Base-by-base conservation (phyloP, 805 yeast species). In the Cyberlindnera mississippiensis region DNA sequence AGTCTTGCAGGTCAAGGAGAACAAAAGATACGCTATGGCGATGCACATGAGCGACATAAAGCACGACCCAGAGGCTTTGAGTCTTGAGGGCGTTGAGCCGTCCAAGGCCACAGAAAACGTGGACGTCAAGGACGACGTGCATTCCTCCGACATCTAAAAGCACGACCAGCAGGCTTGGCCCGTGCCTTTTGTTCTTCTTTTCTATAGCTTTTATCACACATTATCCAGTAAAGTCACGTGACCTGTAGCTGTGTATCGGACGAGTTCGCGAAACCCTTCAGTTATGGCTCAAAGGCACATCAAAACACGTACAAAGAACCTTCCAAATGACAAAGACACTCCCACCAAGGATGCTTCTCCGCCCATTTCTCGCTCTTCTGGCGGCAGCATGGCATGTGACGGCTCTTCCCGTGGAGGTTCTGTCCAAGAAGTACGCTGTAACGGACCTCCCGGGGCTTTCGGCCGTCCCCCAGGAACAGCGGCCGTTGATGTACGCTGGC, bases 401-500 rank as follows among this genome's bases (percentile, higher is more conserved):
- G 6, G 29, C 29, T 6, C 14, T 27, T n/a, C 57, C 59, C 6
- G 48, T 52, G 10, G 52, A 53, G 5, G 22, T 47, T 1, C 51
- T 39, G 12, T 37, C 51, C 10, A 41, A 48, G 30, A 28, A 32
- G 28, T 53, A 35, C 28, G 9, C 42, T 1, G 60, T 57, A n/a
- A 30, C 28, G 12, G 37, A 43, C 28, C 44, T 57, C 0, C 59
- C 55, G 2, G 62, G 62, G 0, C n/a, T 51, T 3, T 38, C 35
- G 2, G 35, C 28, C 28, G 46, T 58, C 14, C 36, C 45, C 2
- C 52, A 50, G 35, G 33, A 22, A 2, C 40, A 38, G 9, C 39
- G 67, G 26, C 75, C 76, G 4, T 41, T 49, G 26, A 73, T 73
- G 77, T 66, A 70, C 50, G 70, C 78, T 4, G 78, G 73, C 28